These are phyloP conservation scores for Sanghuangporus weigelae DNA, from an alignment of 1,284 basidiomycete species.

Conservation along the genomic window DNA sequence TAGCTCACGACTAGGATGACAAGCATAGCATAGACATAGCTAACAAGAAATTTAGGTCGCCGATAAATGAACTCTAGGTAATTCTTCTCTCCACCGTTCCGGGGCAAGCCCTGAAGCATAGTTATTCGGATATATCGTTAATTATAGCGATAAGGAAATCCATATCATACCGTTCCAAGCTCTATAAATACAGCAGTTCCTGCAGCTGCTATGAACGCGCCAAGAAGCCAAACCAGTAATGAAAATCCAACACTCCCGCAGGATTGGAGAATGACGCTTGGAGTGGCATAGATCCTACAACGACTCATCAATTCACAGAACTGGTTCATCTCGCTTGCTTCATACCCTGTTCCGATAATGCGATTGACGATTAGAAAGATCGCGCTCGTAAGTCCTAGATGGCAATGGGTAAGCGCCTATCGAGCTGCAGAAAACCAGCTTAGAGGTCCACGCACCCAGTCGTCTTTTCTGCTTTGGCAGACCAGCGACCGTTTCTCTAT, in stretches of 20 bases:
- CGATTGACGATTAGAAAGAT: conserved; percentile 72
- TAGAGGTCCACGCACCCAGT: conserved; percentile 18
- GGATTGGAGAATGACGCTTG: conserved; percentile 59
- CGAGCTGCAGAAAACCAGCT: neutral
- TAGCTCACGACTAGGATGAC: conserved; percentile 50
- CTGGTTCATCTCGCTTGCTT: conserved; percentile 1
- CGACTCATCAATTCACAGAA: neutral
- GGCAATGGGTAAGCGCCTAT: neutral
- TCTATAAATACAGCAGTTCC: conserved; percentile 73
- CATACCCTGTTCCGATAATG: conserved; percentile 70
- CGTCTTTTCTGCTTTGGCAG: conserved; percentile 20
- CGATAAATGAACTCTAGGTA: conserved; percentile 70
- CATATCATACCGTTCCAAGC: conserved; percentile 55
- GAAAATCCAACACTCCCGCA: conserved; percentile 62
- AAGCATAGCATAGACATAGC: conserved; percentile 57
- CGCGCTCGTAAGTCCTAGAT: conserved; percentile 49
- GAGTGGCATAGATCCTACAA: conserved; percentile 69
- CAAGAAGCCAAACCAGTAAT: conserved; percentile 66
- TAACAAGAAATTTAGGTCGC: conserved; percentile 54
- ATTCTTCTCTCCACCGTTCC: conserved; percentile 75
- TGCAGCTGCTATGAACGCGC: conserved; percentile 53
- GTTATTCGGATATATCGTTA: neutral
- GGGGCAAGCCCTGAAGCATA: conserved; percentile 51
- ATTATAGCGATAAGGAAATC: conserved; percentile 3
- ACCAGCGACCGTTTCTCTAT: too few relatives aligned